Percentiles rank a stretch among this genome's conserved stretches.
Conservation (phyloP, 306 rosid species). For the Casuarina glauca region DNA sequence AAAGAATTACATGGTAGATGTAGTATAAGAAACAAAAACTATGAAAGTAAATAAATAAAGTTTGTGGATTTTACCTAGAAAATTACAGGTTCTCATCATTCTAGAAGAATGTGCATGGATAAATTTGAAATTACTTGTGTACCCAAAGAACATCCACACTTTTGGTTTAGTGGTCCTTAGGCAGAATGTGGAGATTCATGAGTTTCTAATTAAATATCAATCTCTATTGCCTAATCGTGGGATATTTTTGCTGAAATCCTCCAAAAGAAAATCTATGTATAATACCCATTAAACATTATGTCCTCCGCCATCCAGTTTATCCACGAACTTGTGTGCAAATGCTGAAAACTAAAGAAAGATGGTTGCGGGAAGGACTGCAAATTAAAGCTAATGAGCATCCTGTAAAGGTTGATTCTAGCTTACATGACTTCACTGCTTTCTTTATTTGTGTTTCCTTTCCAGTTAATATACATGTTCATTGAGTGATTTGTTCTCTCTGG, state of each 20-base stretch:
- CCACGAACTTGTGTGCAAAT: conserved; percentile 86
- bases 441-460: conserved; percentile 15
- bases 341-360: conserved; percentile 72
- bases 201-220: background rate
- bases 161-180: background rate
- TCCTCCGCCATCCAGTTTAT: conserved; percentile 61
- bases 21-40: background rate
- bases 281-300: background rate
- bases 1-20: background rate
- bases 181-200: background rate
- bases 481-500: conserved; percentile 11
- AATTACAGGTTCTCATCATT: background rate
- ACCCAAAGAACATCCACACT: background rate
- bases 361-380: conserved; percentile 94
- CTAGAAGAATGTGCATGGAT: background rate
- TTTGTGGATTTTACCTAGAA: background rate
- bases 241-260: background rate
- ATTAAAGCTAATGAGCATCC: conserved; percentile 74
- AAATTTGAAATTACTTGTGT: background rate
- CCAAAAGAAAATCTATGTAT: background rate
- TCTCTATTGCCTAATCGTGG: background rate
- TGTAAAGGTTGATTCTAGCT: conserved; percentile 61
- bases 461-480: conserved; percentile 14
- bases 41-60: background rate
- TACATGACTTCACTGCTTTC: conserved; percentile 17